Percentiles rank a stretch among this genome's conserved stretches.
Conservation (phyloP, 2,329 filamentous ascomycete species). For the Claviceps sp. region DNA sequence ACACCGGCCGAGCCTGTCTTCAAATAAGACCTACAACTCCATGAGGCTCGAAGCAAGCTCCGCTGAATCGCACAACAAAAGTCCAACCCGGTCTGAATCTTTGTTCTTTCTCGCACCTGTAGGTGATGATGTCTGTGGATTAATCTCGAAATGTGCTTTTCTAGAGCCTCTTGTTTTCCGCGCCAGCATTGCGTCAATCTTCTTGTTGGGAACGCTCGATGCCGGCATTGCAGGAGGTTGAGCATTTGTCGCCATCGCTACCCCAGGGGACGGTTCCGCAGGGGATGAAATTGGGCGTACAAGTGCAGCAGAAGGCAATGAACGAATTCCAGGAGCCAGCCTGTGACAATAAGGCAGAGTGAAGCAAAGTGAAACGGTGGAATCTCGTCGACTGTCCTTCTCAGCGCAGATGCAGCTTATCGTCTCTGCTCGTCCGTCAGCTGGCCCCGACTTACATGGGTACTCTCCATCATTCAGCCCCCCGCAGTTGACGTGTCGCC, state of each 20-base stretch:
- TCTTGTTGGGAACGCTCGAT: neutral
- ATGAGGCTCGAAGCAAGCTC: slow-evolving; percentile 41
- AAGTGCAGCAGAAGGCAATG: neutral
- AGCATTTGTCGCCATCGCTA: too few relatives aligned
- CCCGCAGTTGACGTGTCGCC: neutral
- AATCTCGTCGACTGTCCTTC: neutral
- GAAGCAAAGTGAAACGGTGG: neutral
- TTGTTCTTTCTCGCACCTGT: neutral
- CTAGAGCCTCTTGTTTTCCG: slow-evolving; percentile 48
- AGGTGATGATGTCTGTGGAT: slow-evolving; percentile 22
- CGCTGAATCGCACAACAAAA: slow-evolving; percentile 31
- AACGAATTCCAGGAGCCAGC: neutral
- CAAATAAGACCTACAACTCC: slow-evolving; percentile 31
- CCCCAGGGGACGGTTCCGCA: neutral
- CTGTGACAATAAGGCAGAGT: neutral
- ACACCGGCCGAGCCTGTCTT: slow-evolving; percentile 8
- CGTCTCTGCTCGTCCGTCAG: neutral
- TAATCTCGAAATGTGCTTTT: slow-evolving; percentile 38
- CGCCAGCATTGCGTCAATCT: slow-evolving; percentile 45
- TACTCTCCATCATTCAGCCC: neutral
- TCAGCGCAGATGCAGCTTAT: neutral
- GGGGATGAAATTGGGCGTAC: neutral
- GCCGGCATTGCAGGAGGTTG: too few relatives aligned
- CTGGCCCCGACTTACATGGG: neutral
- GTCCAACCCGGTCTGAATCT: slow-evolving; percentile 43